A percentile compares a stretch with the other conserved stretches of the same genome.
These are phyloP conservation scores for Fusarium cicatricum DNA, from an alignment of 2,329 filamentous ascomycete species.

Conservation along the genomic window DNA sequence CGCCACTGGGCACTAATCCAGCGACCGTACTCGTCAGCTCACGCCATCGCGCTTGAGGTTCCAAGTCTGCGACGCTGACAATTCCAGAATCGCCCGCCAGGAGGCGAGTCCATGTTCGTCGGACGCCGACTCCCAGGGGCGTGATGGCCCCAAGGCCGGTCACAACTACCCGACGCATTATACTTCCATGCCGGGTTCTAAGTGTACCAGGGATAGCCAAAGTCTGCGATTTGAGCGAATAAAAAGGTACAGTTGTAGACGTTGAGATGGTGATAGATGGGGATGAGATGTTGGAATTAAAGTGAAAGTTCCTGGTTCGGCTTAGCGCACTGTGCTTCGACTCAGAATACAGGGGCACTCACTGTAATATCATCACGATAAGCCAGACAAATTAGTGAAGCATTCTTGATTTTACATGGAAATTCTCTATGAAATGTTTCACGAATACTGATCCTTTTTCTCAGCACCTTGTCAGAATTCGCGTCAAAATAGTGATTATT, in stretches of 20 bases:
- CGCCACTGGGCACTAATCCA: slow-evolving; percentile 73
- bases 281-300: neutral
- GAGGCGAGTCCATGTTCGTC: slow-evolving; percentile 81
- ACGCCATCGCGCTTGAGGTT: slow-evolving; percentile 66
- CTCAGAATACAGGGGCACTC: slow-evolving; percentile 9
- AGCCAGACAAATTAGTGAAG: slow-evolving; percentile 4
- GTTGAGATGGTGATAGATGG: too few species aligned
- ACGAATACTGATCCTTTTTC: too few species aligned
- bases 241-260: too few species aligned
- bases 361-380: slow-evolving; percentile 15
- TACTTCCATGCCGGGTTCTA: slow-evolving; percentile 50
- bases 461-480: too few species aligned
- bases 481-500: too few species aligned
- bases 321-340: slow-evolving; percentile 25
- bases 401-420: neutral
- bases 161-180: slow-evolving; percentile 79
- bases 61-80: slow-evolving; percentile 71
- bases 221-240: too few species aligned
- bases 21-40: slow-evolving; percentile 86
- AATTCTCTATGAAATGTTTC: too few species aligned
- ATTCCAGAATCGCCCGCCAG: slow-evolving; percentile 83
- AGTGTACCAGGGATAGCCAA: neutral
- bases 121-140: slow-evolving; percentile 82
- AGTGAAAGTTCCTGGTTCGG: slow-evolving; percentile 26
- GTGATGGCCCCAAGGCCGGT: slow-evolving; percentile 85